Conservation (phyloP, 2,329 filamentous ascomycete species). For the Drechslerella coelobrocha region DNA sequence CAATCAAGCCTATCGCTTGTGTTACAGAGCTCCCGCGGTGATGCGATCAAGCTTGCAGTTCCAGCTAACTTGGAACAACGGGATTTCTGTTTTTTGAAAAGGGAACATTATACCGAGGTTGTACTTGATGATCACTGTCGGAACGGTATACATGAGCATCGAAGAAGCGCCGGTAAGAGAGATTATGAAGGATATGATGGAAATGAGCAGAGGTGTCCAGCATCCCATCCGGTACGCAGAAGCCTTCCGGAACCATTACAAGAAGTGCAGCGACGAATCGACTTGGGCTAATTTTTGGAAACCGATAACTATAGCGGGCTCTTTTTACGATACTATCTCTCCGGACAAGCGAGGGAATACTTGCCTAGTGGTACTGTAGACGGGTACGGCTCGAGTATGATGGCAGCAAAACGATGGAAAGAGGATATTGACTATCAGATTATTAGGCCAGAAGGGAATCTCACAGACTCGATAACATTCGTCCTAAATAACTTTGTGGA, state of each 20-base stretch:
- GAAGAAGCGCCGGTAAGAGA: conserved; percentile 98
- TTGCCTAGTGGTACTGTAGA: conserved; percentile 82
- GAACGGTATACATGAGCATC: conserved; percentile 98
- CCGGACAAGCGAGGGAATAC: conserved; percentile 88
- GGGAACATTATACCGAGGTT: conserved; percentile 96
- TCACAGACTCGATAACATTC: conserved; percentile 98
- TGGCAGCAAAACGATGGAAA: neutral
- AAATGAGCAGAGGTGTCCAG: conserved; percentile 98
- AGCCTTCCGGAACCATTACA: neutral
- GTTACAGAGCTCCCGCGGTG: neutral
- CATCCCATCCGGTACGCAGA: conserved; percentile 76
- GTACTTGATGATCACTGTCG: conserved; percentile 99
- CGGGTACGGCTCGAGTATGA: conserved; percentile 57
- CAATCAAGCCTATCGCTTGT: neutral
- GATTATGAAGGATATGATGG: conserved; percentile 99
- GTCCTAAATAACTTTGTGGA: conserved; percentile 98
- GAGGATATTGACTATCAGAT: neutral
- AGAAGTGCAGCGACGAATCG: neutral
- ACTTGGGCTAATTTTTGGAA: conserved; percentile 15
- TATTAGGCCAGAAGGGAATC: conserved; percentile 80
- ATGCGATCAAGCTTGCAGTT: neutral
- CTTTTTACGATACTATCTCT: conserved; percentile 94
- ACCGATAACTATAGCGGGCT: conserved; percentile 65
- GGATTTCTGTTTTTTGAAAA: conserved; percentile 64
- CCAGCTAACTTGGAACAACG: conserved; percentile 10